Conservation (phyloP, 768 basidiomycete genomes). For the Macrolepiota albuminosa region DNA sequence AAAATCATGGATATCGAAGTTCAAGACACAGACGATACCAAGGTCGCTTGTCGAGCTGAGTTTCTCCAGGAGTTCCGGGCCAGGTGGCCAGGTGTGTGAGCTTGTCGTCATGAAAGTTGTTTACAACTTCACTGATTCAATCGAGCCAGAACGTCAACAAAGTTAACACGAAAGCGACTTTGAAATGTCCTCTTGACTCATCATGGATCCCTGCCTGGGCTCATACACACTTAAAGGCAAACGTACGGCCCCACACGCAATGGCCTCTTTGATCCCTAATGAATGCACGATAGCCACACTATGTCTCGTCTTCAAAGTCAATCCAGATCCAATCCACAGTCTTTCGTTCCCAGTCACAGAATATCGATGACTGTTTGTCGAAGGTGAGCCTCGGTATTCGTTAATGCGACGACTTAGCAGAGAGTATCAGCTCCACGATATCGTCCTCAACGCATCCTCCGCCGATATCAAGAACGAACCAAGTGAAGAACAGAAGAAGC, state of each 20-base stretch:
- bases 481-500: conserved; percentile 50
- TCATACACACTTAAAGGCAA: conserved; percentile 35
- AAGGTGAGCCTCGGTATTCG: conserved; percentile 39
- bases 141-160: conserved; percentile 74
- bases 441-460: conserved; percentile 46
- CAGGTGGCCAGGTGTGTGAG: conserved; percentile 67
- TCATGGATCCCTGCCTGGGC: conserved; percentile 74
- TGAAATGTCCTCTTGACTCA: conserved; percentile 53
- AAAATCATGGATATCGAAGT: conserved; percentile 48
- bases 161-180: conserved; percentile 76
- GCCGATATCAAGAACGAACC: conserved; percentile 47
- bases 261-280: background rate
- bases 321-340: conserved; percentile 65
- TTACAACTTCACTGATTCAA: background rate
- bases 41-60: conserved; percentile 53
- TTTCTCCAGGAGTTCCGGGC: conserved; percentile 79
- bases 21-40: conserved; percentile 42
- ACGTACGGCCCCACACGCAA: conserved; percentile 32
- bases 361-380: conserved; percentile 63
- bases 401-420: background rate
- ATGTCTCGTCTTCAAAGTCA: conserved; percentile 62
- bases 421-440: conserved; percentile 42
- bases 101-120: background rate
- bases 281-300: conserved; percentile 44
- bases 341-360: conserved; percentile 74